Conservation (phyloP, 1,284 basidiomycete genomes). For the Microbotryum scabiosae region DNA sequence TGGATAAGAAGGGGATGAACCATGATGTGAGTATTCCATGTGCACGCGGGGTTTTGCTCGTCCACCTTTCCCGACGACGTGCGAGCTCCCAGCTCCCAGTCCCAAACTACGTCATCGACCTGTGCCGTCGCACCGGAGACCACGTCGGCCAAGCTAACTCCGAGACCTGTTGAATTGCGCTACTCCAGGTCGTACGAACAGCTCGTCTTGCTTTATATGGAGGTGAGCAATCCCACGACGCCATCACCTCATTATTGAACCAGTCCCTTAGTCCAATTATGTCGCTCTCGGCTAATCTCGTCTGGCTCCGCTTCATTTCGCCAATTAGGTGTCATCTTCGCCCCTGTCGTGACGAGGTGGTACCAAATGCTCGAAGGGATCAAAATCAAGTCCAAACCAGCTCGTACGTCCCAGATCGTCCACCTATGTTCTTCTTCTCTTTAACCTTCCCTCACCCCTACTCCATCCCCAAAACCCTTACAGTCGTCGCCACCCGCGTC, state of each 20-base stretch:
- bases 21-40: conserved; percentile 54
- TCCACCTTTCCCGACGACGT: too few relatives aligned
- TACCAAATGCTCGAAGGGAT: conserved; percentile 30
- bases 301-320: too few relatives aligned
- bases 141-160: too few relatives aligned
- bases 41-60: too few relatives aligned
- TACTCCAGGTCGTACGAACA: conserved; percentile 56
- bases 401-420: conserved; percentile 1
- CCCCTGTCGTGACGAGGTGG: conserved; percentile 28
- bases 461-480: too few relatives aligned
- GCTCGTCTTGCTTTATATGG: conserved; percentile 65
- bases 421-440: too few relatives aligned
- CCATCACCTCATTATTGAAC: background rate
- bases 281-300: too few relatives aligned
- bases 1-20: conserved; percentile 56
- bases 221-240: conserved; percentile 38
- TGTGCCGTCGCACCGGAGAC: too few relatives aligned
- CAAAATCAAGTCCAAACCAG: conserved; percentile 30
- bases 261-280: too few relatives aligned
- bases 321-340: conserved; percentile 18
- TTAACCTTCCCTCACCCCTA: background rate
- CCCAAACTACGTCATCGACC: background rate
- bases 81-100: too few relatives aligned
- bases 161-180: background rate
- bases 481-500: conserved; percentile 46